Base-by-base conservation (phyloP, 768 basidiomycete genomes). In the Clitopilus hobsonii region DNA sequence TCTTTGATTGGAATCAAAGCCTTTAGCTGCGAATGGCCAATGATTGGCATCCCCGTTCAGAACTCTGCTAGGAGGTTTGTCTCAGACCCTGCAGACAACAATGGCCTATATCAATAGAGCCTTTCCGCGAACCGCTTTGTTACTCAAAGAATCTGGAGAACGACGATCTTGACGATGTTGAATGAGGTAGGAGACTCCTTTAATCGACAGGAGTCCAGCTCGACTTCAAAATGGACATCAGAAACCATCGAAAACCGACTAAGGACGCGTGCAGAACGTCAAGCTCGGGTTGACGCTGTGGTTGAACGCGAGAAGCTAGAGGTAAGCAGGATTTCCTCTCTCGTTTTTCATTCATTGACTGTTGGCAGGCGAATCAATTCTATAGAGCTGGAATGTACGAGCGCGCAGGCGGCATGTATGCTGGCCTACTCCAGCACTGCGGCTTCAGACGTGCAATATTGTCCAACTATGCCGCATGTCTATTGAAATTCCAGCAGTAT, bases 401-500 rank as follows among this genome's bases (percentile, higher is more conserved):
- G 16, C 65, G 57, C 20, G 74, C 74, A 1, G 63, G 64, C 1
- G 52, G 36, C 1, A 48, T 59, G 16, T 76, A 74, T 51, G 61
- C 58, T 6, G 49, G 55, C 10, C 70, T 70, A 0, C 67, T 71
- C 22, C 60, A 62, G 3, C 38, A 68, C 1, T 66, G 66, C 58
- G 67, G 68, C n/a, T 66, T 68, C 11, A 72, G 74, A 38, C 63
- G 69, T 4, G 59, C 61, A 0, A 66, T 74, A 27, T 63, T 68
- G 54, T 69, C 74, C 38, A 69, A 71, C 51, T 61, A 75, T 11
- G 68, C 73, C 28, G 71, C 65, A 1, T 67, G 68, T 0, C 72
- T 72, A 54, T 54, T 75, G 7, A 75, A 75, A 54, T 56, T 74
- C 2, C n/a, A n/a, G n/a, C n/a, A 60, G 67, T 48, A 65, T 66